Base-by-base conservation (phyloP, 2,329 filamentous ascomycete genomes). In the Dothistroma pini region DNA sequence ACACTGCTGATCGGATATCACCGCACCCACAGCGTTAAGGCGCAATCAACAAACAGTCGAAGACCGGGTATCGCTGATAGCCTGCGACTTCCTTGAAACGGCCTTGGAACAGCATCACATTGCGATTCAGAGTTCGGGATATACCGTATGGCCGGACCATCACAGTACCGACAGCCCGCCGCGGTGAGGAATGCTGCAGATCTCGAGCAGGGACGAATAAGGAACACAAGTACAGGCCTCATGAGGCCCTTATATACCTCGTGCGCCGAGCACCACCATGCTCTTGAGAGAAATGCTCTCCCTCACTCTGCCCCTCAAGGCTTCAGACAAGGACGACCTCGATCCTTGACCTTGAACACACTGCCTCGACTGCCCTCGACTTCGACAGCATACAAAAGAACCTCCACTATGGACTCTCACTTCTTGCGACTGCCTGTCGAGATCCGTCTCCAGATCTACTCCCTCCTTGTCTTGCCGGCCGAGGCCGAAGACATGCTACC, bases 391-490 rank as follows among this genome's bases (percentile, higher is more conserved):
- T 22, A 21, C 47, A 56, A 58, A 32, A 56, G 35, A 50, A 25
- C 56, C 6, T 32, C 49, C 2, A 22, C 59, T 19, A 63, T 54
- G 38, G 50, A 48, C n/a, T 66, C 64, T 10, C 73, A 71, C 2
- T 74, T 81, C 38, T 70, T 80, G n/a, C 74, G 75, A 8, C 70
- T 81, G 5, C 79, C 79, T 2, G 68, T 76, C 4, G 79, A 81
- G 65, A 75, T 81, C 49, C 72, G 79, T 6, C 72, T 81, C 5
- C 75, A 78, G 58, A 80, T 81, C 58, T 81, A 81, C 72, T 74
- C 65, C 61, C 73, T 81, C 4, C 72, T 81, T 21, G 67, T 77
- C 10, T 77, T 79, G 9, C 75, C 75, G 7, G 66, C 63, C 38
- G 57, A 62, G 48, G 31, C 61, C 4, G 65, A 62, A 57, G 60